Percentiles rank a stretch among this genome's conserved stretches.
Evolutionary conservation across 257 asterid genomes (phyloP).

Genomic region (Marsdenia floribunda): DNA sequence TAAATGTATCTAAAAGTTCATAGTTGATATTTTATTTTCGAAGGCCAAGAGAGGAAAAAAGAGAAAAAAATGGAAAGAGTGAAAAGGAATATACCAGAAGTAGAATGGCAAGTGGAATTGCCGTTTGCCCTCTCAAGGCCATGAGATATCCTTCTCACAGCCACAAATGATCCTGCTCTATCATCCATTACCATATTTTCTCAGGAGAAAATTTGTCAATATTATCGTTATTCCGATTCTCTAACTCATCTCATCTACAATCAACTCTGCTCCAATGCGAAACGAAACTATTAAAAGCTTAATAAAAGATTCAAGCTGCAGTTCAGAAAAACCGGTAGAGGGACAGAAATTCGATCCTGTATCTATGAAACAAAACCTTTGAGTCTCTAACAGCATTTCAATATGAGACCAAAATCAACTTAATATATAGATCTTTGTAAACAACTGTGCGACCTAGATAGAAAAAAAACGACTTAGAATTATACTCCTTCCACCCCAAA

Average conservation of each 20-base stretch:
- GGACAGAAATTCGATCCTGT: slow-evolving; percentile 7
- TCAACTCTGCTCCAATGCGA: neutral
- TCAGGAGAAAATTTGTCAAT: neutral
- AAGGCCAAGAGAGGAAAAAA: neutral
- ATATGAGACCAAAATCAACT: neutral
- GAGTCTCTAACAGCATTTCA: neutral
- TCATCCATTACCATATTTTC: slow-evolving; percentile 57
- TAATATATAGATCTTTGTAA: neutral
- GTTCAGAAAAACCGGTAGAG: neutral
- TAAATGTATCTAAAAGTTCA: slow-evolving; percentile 3
- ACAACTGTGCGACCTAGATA: neutral
- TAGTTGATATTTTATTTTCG: neutral
- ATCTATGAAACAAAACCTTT: neutral
- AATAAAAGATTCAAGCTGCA: neutral
- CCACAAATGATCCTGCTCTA: slow-evolving; percentile 92
- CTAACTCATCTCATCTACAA: neutral
- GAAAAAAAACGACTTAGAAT: neutral
- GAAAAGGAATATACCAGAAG: slow-evolving; percentile 54
- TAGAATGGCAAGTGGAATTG: slow-evolving; percentile 59
- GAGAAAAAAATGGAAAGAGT: neutral
- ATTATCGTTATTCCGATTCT: slow-evolving; percentile 6
- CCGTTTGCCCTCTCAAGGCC: slow-evolving; percentile 72
- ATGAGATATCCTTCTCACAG: slow-evolving; percentile 88
- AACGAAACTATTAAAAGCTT: no score
- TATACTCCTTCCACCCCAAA: neutral